These are phyloP conservation scores for Venturiaceae sp. DNA, from an alignment of 2,329 filamentous ascomycete species.

Conservation along the genomic window DNA sequence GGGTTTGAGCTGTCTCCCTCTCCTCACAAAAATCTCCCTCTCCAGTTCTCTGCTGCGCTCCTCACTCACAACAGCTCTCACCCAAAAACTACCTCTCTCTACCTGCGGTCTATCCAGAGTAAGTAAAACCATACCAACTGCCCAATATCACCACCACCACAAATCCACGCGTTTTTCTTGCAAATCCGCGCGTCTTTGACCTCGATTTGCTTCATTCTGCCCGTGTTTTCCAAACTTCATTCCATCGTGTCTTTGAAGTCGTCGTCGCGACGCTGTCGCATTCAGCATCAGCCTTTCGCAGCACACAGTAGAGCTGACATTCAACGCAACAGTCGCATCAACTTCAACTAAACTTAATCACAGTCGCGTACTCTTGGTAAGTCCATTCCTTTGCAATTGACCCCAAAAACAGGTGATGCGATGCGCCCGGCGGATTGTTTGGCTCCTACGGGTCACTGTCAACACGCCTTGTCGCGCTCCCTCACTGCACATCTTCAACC, in stretches of 20 bases:
- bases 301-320: background rate
- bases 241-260: slow-evolving; percentile 8
- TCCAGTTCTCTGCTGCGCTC: too few species aligned
- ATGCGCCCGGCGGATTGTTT: background rate
- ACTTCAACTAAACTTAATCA: background rate
- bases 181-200: slow-evolving; percentile 13
- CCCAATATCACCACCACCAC: slow-evolving; percentile 6
- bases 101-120: background rate
- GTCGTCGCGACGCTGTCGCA: slow-evolving; percentile 1
- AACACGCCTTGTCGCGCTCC: background rate
- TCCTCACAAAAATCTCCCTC: too few species aligned
- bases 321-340: slow-evolving; percentile 8
- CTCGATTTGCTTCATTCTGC: slow-evolving; percentile 10
- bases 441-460: background rate
- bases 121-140: background rate
- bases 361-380: slow-evolving; percentile 3
- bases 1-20: too few species aligned
- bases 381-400: slow-evolving; percentile 1
- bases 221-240: slow-evolving; percentile 20
- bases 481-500: background rate
- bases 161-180: slow-evolving; percentile 10
- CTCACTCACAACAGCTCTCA: too few species aligned
- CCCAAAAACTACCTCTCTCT: too few species aligned
- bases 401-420: background rate
- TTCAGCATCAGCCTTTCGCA: background rate